Percentiles rank a stretch among this genome's conserved stretches.
Evolutionary conservation across 2,329 filamentous ascomycete species (phyloP).

Genomic region (Cytospora paraplurivora): DNA sequence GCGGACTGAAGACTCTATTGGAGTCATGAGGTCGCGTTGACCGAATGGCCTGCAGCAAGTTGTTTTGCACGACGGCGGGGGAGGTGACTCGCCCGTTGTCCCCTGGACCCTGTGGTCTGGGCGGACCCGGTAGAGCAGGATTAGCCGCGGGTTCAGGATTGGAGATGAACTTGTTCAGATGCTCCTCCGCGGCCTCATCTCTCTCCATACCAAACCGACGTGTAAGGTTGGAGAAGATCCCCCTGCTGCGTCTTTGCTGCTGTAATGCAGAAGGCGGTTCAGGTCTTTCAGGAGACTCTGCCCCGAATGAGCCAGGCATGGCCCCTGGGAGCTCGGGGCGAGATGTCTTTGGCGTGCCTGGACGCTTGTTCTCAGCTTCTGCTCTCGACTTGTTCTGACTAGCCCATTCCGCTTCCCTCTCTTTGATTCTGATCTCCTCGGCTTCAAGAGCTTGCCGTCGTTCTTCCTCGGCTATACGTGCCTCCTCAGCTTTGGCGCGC

Average conservation of each 20-base stretch:
- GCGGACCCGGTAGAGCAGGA: conserved; percentile 20
- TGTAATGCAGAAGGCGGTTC: conserved; percentile 33
- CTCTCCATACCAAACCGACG: conserved; percentile 69
- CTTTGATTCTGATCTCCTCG: conserved; percentile 69
- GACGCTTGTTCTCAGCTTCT: conserved; percentile 43
- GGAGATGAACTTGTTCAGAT: conserved; percentile 43
- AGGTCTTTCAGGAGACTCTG: conserved; percentile 61
- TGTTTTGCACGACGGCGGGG: conserved; percentile 65
- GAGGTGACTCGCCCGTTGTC: conserved; percentile 60
- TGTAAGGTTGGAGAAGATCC: conserved; percentile 69
- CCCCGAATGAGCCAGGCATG: conserved; percentile 75
- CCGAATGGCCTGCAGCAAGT: conserved; percentile 76
- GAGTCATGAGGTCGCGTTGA: conserved; percentile 78
- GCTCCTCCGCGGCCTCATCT: conserved; percentile 46
- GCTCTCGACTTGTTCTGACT: conserved; percentile 48
- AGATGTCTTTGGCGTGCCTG: conserved; percentile 74
- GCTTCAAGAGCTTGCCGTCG: conserved; percentile 72
- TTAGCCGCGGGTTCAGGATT: conserved; percentile 35
- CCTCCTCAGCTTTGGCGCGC: conserved; percentile 82
- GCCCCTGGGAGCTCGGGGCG: conserved; percentile 59
- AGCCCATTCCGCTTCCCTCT: conserved; percentile 51
- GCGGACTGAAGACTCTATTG: conserved; percentile 70
- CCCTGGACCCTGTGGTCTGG: conserved; percentile 29
- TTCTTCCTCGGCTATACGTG: conserved; percentile 81
- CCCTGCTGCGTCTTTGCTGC: conserved; percentile 49